These are phyloP conservation scores for Kazachstania viticola DNA, from an alignment of 805 yeast species.

Conservation along the genomic window DNA sequence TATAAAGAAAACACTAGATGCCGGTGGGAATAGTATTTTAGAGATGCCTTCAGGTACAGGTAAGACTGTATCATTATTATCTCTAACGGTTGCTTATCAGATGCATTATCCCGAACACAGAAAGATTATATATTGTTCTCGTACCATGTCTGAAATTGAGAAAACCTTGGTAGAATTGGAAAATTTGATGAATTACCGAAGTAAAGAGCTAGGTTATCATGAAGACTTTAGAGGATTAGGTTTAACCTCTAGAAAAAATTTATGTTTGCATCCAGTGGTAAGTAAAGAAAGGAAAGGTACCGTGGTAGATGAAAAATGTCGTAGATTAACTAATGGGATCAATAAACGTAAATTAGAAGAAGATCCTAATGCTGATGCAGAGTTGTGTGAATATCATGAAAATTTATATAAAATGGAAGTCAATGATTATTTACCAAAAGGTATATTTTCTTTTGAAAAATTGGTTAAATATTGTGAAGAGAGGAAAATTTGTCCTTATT, in stretches of 20 bases:
- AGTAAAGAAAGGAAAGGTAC: conserved; percentile 82
- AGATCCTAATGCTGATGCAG: conserved; percentile 43
- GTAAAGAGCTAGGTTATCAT: conserved; percentile 68
- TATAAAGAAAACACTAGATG: conserved; percentile 84
- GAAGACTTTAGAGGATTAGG: conserved; percentile 95
- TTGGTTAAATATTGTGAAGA: conserved; percentile 65
- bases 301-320: conserved; percentile 91
- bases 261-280: conserved; percentile 83
- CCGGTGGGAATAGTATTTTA: conserved; percentile 89
- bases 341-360: conserved; percentile 54
- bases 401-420: conserved; percentile 79
- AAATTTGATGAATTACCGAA: conserved; percentile 75
- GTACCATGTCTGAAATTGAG: conserved; percentile 99
- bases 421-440: conserved; percentile 78
- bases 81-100: conserved; percentile 91
- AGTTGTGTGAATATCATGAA: conserved; percentile 82
- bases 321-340: conserved; percentile 89
- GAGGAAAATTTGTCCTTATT: conserved; percentile 86
- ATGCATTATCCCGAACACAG: conserved; percentile 84
- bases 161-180: conserved; percentile 89
- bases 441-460: conserved; percentile 89
- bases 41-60: conserved; percentile 99
- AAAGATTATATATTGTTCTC: conserved; percentile 92
- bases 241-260: conserved; percentile 83
- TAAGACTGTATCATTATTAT: conserved; percentile 82